Evolutionary conservation across 1,284 basidiomycete genomes (phyloP).

Genomic region (Sporisorium graminicola): DNA sequence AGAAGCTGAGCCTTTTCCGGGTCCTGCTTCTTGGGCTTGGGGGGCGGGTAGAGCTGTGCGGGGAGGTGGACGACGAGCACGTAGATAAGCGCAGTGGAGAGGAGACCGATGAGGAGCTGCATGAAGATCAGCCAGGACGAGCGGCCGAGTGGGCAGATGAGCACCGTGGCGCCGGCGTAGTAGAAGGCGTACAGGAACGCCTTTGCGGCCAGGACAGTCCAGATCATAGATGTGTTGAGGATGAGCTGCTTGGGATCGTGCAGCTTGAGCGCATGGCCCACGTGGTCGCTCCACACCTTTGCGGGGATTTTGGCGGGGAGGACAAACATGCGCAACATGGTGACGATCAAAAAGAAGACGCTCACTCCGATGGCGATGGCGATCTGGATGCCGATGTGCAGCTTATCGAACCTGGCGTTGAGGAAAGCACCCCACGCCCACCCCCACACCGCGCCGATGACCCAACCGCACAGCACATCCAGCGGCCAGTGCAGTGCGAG

Average conservation of each 20-base stretch:
- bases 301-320: slow-evolving; percentile 31
- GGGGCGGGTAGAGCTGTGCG: slow-evolving; percentile 24
- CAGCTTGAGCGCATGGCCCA: slow-evolving; percentile 23
- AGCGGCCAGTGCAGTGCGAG: slow-evolving; percentile 30
- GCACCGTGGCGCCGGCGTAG: slow-evolving; percentile 19
- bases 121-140: slow-evolving; percentile 36
- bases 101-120: slow-evolving; percentile 24
- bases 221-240: slow-evolving; percentile 29
- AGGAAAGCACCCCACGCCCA: slow-evolving; percentile 25
- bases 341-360: slow-evolving; percentile 16
- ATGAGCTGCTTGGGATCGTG: slow-evolving; percentile 27
- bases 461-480: slow-evolving; percentile 28
- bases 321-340: slow-evolving; percentile 26
- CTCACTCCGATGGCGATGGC: slow-evolving; percentile 20
- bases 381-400: slow-evolving; percentile 19
- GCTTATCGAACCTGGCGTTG: slow-evolving; percentile 20
- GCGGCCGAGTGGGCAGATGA: slow-evolving; percentile 28
- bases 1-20: slow-evolving; percentile 17
- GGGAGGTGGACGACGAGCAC: slow-evolving; percentile 21
- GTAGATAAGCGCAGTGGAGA: slow-evolving; percentile 25
- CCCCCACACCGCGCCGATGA: slow-evolving; percentile 25
- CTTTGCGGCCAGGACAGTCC: slow-evolving; percentile 17
- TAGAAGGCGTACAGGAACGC: slow-evolving; percentile 20
- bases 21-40: slow-evolving; percentile 27
- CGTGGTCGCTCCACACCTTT: slow-evolving; percentile 23